Base-by-base conservation (phyloP, 306 rosid species). In the Ceratonia siliqua region DNA sequence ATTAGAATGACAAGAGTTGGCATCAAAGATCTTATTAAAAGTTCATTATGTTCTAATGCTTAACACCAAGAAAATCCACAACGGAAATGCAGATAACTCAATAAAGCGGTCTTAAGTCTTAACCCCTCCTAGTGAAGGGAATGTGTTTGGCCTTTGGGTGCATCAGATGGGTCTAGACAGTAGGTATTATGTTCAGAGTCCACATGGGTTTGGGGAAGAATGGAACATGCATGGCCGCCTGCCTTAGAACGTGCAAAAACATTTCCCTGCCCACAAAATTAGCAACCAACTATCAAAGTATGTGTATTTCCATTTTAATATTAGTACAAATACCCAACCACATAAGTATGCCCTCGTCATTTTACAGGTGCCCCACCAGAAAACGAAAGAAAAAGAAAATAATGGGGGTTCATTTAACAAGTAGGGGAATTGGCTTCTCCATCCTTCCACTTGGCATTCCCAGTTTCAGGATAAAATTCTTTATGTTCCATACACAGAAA, bases 141-240 rank as follows among this genome's bases (percentile, higher is more conserved):
- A 81, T 70, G 80, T 84, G 57, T 70, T 62, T 27, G 2, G 38
- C 5, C 0, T 70, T 76, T 72, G 39, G 63, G 49, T n/a, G 73
- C 56, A 57, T 62, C 14, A 49, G 72, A 79, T 41, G 32, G 67
- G 15, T 36, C 46, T 15, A 45, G 90, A 88, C 89, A 82, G 27
- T 20, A 28, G 20, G 70, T 70, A 78, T 64, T 48, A 77, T 82
- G 74, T 48, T 64, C 6, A 81, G 85, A 62, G 18, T 18, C n/a
- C n/a, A n/a, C n/a, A n/a, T 20, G 33, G 15, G 18, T 89, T 77
- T 79, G 85, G 80, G 86, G 71, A 52, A 76, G 78, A 81, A 28
- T 73, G 85, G 75, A 84, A 79, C 82, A 80, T 86, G 80, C 87
- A 81, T 83, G 78, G 73, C 78, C 58, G 73, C 73, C 71, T 76